Evolutionary conservation across 2,329 filamentous ascomycete genomes (phyloP), one percentile per base, ranked within the genome.

Genomic region (Amylocarpus encephaloides): DNA sequence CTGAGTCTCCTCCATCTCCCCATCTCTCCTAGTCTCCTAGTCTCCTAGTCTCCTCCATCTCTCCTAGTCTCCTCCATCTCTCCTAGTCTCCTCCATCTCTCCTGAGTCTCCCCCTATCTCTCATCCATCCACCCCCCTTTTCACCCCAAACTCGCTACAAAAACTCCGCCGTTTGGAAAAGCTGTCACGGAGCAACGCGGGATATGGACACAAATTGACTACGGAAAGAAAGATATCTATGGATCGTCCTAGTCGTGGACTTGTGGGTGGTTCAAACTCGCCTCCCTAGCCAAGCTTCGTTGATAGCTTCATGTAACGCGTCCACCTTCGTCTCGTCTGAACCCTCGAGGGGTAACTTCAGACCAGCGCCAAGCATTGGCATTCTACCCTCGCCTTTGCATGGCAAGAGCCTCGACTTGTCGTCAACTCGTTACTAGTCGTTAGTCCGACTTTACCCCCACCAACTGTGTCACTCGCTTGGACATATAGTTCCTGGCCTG

Each of bases 291-390:
- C 51, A 54, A 49, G 38, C 29, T 36, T 40, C 42, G 42, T 50
- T 49, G 41, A 52, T 26, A 48, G 33, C 13, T 26, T 46, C 19
- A 50, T 54, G 48, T 48, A 34, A 53, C 41, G 49, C 43, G 48
- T 49, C 33, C 18, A 32, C 32, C 38, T 43, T 45, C 41, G 34
- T 38, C 45, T 47, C 35, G 33, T 32, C 45, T 47, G 45, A 41
- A 41, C 34, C 15, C 19, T 39, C 30, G 18, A 18, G 30, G 18
- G 19, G n/a, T n/a, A 22, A 34, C n/a, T 38, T 55, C 48, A 50
- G 42, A 50, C 46, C 32, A 34, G 22, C 39, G 49, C 50, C 52
- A 41, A 54, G 50, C 32, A 26, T 35, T 49, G 33, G 54, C 45
- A 47, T 49, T 48, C 52, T 49, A 45, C 22, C 22, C 22, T 26